phyloP scores from a whole-genome alignment of 495 filamentous ascomycete genomes.

The Hypoxylon fragiforme region DNA sequence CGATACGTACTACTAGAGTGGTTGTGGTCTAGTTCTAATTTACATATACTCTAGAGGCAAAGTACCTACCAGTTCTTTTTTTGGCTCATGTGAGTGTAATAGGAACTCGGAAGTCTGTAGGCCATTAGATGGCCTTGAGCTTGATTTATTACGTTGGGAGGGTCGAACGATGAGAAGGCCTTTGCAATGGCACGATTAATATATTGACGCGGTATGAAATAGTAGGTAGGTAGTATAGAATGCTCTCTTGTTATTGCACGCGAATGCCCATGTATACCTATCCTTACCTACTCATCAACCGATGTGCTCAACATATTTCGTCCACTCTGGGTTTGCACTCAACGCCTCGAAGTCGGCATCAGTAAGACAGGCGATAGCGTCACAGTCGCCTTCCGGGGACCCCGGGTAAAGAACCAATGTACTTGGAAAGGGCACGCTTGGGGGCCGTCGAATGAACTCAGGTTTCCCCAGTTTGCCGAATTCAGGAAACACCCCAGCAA shows the following conservation, averaged over 20 bases:
- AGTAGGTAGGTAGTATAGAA: no score
- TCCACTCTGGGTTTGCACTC: slow-evolving; percentile 33
- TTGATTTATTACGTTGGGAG: no score
- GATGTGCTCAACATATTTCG: slow-evolving; percentile 22
- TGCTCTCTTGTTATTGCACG: background rate
- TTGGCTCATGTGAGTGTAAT: no score
- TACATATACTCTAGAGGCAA: no score
- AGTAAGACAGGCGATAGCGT: slow-evolving; percentile 35
- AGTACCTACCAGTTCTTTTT: no score
- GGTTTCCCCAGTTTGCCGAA: slow-evolving; percentile 38
- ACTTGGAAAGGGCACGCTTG: slow-evolving; percentile 23
- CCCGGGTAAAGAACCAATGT: slow-evolving; percentile 7
- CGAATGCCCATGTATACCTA: background rate
- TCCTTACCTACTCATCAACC: slow-evolving; percentile 1
- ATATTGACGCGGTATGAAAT: no score
- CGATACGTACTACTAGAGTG: no score
- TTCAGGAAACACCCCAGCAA: slow-evolving; percentile 18
- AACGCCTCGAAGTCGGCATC: slow-evolving; percentile 34
- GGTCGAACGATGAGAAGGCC: no score
- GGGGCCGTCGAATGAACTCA: slow-evolving; percentile 36
- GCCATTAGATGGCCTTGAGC: no score
- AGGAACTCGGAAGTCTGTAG: no score
- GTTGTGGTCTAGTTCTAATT: no score
- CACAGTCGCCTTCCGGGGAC: slow-evolving; percentile 18
- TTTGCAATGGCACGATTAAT: no score